Evolutionary conservation across 768 basidiomycete genomes (phyloP), one percentile per base, ranked within the genome.

Genomic region (Mycena crocata): DNA sequence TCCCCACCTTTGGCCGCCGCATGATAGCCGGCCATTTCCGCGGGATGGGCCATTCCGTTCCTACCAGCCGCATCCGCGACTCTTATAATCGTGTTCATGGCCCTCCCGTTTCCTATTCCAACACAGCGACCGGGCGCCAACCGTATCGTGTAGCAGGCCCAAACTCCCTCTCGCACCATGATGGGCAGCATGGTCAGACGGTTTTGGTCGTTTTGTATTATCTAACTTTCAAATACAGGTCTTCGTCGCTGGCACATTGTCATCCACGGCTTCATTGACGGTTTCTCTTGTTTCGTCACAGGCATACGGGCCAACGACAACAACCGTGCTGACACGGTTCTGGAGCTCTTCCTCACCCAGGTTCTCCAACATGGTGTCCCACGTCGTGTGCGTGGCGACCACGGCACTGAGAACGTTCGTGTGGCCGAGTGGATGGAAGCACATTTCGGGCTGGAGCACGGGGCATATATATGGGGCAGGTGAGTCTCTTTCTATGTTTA

Each of bases 401-500:
- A 81, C 73, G 82, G 84, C 2, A 68, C 71, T 17, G 81, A 82
- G 68, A 83, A 84, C 66, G 31, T 81, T 1, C 57, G 69, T 14
- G 77, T 83, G n/a, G 78, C 80, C 8, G 69, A 71, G 34, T 75
- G 58, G 59, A 81, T 80, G 75, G 73, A 76, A 34, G 12, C 46
- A 12, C 42, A 32, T 15, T 31, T 44, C 4, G 76, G 78, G 1
- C 13, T n/a, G 8, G 37, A 49, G n/a, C 54, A 73, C 12, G 77
- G 76, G 0, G 81, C 79, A 2, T 83, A 81, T 57, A 81, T 82
- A 19, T 81, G 73, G 73, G 81, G 80, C 24, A 49, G 69, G 78
- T 82, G 62, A 21, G 49, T 34, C 40, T 4, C 13, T 13, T 14
- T 28, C 46, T 2, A 28, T 2, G 12, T 14, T 48, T 2, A n/a